Base-by-base conservation (phyloP, 2,329 filamentous ascomycete genomes). In the Fusarium buharicum region DNA sequence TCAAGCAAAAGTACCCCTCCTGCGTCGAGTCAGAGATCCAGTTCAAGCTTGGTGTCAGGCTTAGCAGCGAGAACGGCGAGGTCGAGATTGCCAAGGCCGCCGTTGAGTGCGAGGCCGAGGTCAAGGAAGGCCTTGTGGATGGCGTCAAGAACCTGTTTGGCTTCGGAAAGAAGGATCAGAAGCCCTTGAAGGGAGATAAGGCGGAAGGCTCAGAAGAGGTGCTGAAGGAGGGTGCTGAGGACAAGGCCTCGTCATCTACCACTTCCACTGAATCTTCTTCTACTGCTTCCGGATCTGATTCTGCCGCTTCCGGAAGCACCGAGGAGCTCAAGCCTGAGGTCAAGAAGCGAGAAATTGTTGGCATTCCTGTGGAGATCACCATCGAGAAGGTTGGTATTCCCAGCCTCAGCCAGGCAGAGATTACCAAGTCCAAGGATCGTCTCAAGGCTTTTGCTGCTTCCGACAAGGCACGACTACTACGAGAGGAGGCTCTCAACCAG, bases 61-160 rank as follows among this genome's bases (percentile, higher is more conserved):
- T 99, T 31, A 88, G 83, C 70, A 81, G 84, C 43, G 82, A 90
- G 31, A 86, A 92, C 70, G 93, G 93, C 30, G 87, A 96, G 67
- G 92, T 96, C 4, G 90, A 93, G 59, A 84, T 98, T 47, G 76
- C 84, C 52, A 86, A 86, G 68, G 90, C 90, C n/a, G 84, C 84
- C 53, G 88, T 95, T 6, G 93, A 93, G 74, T 99, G 95, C 72
- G 91, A 96, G 74, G 86, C 90, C 22, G 91, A 96, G 48, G 84
- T 88, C 76, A 92, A 93, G 74, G 91, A 91, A 63, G 88, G 90
- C 47, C 85, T 98, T 44, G 91, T 97, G 43, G 94, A 97, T 72
- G 93, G 92, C 38, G 92, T 98, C 66, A 99, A 99, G 83, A 96
- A 93, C 64, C 86, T 97, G 62, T 96, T 99, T 73, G 95, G 95